Evolutionary conservation across 352 stramenopile species (phyloP).

Genomic region (Pythium chondricola): DNA sequence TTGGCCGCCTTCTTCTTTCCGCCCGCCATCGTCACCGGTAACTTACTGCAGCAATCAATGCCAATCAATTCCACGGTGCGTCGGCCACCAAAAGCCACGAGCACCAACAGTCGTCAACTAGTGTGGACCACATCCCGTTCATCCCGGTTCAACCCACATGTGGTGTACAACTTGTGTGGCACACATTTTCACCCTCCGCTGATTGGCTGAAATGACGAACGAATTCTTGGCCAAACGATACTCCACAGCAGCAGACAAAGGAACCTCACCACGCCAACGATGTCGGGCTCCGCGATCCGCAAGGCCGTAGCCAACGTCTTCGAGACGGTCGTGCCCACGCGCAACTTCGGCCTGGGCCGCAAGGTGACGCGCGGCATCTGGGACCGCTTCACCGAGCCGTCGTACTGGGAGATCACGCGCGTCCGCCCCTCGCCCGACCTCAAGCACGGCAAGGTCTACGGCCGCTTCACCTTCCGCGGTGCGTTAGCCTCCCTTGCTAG

Average conservation of each 20-base stretch:
- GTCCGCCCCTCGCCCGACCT: constrained; percentile 65
- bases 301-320: constrained; percentile 51
- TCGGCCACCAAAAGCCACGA: constrained; percentile 6
- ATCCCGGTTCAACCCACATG: too few species aligned
- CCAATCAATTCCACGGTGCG: constrained; percentile 3
- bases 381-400: constrained; percentile 63
- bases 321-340: constrained; percentile 60
- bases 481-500: constrained; percentile 13
- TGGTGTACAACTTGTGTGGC: too few species aligned
- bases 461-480: constrained; percentile 77
- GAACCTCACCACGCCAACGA: too few species aligned
- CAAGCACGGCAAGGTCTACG: constrained; percentile 84
- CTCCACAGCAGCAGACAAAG: too few species aligned
- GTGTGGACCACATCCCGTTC: neutral
- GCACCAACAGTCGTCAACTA: neutral
- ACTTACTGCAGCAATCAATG: neutral
- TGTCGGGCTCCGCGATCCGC: constrained; percentile 14
- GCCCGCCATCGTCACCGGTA: constrained; percentile 30
- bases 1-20: constrained; percentile 84
- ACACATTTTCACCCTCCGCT: too few species aligned
- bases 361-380: constrained; percentile 74
- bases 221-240: too few species aligned
- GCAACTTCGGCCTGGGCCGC: constrained; percentile 62
- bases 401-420: constrained; percentile 79
- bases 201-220: too few species aligned